These are phyloP conservation scores for Tetracladium setigerum DNA, from an alignment of 495 filamentous ascomycete genomes.

Conservation along the genomic window DNA sequence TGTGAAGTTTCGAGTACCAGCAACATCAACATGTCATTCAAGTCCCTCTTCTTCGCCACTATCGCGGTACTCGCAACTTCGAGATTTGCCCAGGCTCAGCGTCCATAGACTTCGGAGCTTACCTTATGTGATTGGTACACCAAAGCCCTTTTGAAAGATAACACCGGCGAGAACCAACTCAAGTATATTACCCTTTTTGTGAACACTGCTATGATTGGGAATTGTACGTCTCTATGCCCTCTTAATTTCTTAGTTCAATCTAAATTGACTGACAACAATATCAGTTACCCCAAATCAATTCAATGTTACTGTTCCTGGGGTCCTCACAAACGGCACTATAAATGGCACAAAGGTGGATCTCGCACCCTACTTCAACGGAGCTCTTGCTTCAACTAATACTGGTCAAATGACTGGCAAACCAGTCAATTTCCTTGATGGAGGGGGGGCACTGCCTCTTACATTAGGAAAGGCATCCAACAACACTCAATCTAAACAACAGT, in stretches of 20 bases:
- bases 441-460: conserved; percentile 40
- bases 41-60: too few relatives aligned
- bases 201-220: conserved; percentile 49
- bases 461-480: conserved; percentile 40
- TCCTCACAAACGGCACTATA: conserved; percentile 35
- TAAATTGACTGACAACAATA: conserved; percentile 5
- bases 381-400: conserved; percentile 36
- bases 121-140: conserved; percentile 52
- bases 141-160: conserved; percentile 39
- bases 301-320: conserved; percentile 38
- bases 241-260: too few relatives aligned
- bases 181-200: conserved; percentile 43
- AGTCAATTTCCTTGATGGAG: conserved; percentile 48
- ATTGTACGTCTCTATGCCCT: conserved; percentile 23
- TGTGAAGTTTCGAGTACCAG: too few relatives aligned
- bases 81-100: too few relatives aligned
- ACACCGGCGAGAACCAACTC: conserved; percentile 44
- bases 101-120: too few relatives aligned
- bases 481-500: conserved; percentile 42
- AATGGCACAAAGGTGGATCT: conserved; percentile 45
- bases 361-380: conserved; percentile 44
- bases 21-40: too few relatives aligned
- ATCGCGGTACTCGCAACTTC: too few relatives aligned
- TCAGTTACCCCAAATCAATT: conserved; percentile 36
- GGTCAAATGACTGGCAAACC: conserved; percentile 27